These are phyloP conservation scores for Chlorella sorokiniana DNA, from an alignment of 139 green algal genomes.

Conservation along the genomic window DNA sequence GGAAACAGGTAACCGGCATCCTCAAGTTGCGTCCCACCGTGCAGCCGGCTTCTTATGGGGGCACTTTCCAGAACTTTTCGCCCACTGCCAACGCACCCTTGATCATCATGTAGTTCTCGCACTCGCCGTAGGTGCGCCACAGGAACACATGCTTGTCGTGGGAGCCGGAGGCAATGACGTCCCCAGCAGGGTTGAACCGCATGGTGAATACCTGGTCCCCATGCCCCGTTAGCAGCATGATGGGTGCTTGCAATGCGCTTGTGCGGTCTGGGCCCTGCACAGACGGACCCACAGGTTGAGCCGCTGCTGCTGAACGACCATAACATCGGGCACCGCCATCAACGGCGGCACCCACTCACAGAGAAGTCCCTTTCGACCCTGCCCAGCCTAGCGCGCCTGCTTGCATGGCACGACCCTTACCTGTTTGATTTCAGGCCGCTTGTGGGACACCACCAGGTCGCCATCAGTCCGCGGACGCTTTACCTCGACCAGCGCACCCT, in stretches of 20 bases:
- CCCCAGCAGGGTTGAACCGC: conserved; percentile 86
- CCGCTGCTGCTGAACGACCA: too few species aligned
- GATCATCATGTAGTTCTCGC: conserved; percentile 92
- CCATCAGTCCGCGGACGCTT: conserved; percentile 29
- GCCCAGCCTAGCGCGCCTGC: neutral
- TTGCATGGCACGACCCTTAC: neutral
- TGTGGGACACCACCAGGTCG: conserved; percentile 23
- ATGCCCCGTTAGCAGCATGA: conserved; percentile 88
- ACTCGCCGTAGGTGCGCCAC: conserved; percentile 88
- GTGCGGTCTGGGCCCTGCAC: conserved; percentile 54
- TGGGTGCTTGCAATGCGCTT: conserved; percentile 77
- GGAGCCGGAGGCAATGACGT: conserved; percentile 74
- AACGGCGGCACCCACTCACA: too few species aligned
- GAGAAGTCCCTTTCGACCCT: neutral
- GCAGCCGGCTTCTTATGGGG: too few species aligned
- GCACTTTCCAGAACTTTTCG: too few species aligned
- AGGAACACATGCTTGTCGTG: conserved; percentile 89
- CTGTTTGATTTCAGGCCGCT: conserved; percentile 32
- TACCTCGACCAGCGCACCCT: conserved; percentile 27
- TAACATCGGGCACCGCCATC: too few species aligned
- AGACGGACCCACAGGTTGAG: neutral
- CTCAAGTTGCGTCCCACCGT: too few species aligned
- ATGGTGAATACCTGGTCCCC: conserved; percentile 78
- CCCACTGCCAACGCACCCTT: conserved; percentile 38
- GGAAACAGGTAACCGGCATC: neutral